Conservation (phyloP, 768 basidiomycete genomes). For the Panellus pusillus region DNA sequence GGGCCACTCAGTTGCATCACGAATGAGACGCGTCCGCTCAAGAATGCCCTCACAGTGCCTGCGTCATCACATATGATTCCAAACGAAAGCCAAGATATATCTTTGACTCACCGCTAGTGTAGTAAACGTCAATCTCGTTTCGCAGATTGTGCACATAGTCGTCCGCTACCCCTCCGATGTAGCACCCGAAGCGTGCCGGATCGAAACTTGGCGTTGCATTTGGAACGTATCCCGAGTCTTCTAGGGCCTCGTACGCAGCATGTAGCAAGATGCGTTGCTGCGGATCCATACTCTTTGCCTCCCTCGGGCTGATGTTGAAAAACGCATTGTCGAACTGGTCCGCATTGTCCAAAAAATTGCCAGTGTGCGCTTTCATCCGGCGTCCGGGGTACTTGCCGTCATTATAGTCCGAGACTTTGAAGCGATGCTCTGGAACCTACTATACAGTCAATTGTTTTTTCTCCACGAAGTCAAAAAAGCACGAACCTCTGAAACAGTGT, state of each 20-base stretch:
- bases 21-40: slow-evolving; percentile 72
- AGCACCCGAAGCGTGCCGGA: slow-evolving; percentile 61
- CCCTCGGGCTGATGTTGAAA: slow-evolving; percentile 73
- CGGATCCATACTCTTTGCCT: slow-evolving; percentile 76
- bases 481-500: slow-evolving; percentile 58
- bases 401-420: slow-evolving; percentile 45
- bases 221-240: slow-evolving; percentile 70
- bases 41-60: slow-evolving; percentile 70
- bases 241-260: slow-evolving; percentile 65
- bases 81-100: slow-evolving; percentile 3
- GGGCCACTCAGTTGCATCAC: slow-evolving; percentile 65
- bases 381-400: slow-evolving; percentile 33
- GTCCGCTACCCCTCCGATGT: slow-evolving; percentile 66
- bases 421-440: slow-evolving; percentile 65
- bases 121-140: slow-evolving; percentile 66
- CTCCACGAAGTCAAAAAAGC: not conserved
- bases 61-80: not conserved
- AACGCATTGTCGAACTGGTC: slow-evolving; percentile 69
- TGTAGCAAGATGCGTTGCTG: slow-evolving; percentile 72
- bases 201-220: slow-evolving; percentile 48
- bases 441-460: not conserved
- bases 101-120: slow-evolving; percentile 54
- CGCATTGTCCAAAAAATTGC: slow-evolving; percentile 61
- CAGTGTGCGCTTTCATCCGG: slow-evolving; percentile 51
- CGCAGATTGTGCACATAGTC: slow-evolving; percentile 70